Evolutionary conservation across 2,329 filamentous ascomycete species (phyloP), one percentile per base, ranked within the genome.

Genomic region (Aspergillus fischeri): DNA sequence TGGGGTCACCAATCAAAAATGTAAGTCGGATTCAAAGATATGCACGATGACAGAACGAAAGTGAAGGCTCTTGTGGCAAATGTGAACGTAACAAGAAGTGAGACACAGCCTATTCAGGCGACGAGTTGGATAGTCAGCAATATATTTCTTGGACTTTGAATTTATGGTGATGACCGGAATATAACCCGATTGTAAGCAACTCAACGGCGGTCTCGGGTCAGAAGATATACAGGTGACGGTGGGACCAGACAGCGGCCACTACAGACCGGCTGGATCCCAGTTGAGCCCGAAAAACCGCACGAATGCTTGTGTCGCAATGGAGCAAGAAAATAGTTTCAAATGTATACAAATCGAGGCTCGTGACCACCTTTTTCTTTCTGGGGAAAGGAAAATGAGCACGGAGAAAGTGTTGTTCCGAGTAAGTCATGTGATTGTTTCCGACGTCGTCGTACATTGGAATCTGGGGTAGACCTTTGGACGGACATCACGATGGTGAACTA

Each of bases 371-470:
- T 38, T 38, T 32, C n/a, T 38, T 7, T 24, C 28, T 14, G 49
- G 28, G 29, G 35, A 51, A 50, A 48, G 56, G 49, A 52, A 49
- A 49, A 42, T 27, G 49, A 29, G 7, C 3, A 10, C 35, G 52
- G 56, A 45, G 25, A 14, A 49, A 52, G 14, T 10, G 20, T 55
- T 55, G 24, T 49, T 55, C 56, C 56, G 52, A 3, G 1, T 1
- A 0, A 2, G 17, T 58, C 56, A 58, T 52, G 56, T 58, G 56
- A 51, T 24, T 20, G 10, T 11, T 47, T 9, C 7, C 8, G 10
- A 24, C 2, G 21, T 10, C 6, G 41, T 32, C 14, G 29, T 17
- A 38, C 11, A 35, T 6, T 0, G 11, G 29, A 4, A 35, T 38
- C 32, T 17, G 32, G 32, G 5, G 32, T 17, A 38, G 7, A 38